These are phyloP conservation scores for Buxus sempervirens DNA, from an alignment of 164 flowering plant species.

Conservation along the genomic window DNA sequence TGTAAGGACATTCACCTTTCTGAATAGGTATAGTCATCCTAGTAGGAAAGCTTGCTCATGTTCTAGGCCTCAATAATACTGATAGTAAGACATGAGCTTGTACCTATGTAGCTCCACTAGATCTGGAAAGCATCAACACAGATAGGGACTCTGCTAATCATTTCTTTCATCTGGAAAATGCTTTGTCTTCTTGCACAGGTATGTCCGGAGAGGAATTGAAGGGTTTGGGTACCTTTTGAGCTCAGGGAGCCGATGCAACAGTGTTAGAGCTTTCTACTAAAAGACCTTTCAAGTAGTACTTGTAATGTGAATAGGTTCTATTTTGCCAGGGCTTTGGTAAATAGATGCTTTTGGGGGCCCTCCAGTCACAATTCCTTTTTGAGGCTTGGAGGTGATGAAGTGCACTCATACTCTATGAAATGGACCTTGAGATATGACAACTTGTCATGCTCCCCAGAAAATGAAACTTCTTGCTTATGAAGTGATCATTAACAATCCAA, in stretches of 20 bases:
- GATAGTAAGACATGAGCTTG: not conserved
- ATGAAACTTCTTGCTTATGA: too few species aligned
- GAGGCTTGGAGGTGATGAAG: not conserved
- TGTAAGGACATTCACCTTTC: not conserved
- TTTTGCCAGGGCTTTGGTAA: not conserved
- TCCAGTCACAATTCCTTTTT: not conserved
- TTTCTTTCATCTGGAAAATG: not conserved
- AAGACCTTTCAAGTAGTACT: not conserved
- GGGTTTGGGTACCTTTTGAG: not conserved
- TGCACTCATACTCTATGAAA: too few species aligned
- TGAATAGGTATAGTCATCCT: not conserved
- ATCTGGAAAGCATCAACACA: not conserved
- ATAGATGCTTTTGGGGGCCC: too few species aligned
- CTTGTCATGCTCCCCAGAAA: too few species aligned
- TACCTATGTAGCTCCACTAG: not conserved
- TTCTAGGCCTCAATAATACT: not conserved
- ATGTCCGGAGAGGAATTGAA: not conserved
- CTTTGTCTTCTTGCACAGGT: not conserved
- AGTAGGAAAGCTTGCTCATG: not conserved
- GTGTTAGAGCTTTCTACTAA: not conserved
- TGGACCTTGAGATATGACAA: too few species aligned
- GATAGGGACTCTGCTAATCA: not conserved
- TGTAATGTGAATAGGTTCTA: not conserved
- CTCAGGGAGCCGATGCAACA: not conserved
- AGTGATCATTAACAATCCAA: too few species aligned